Conservation (phyloP, 2,329 filamentous ascomycete species). For the Ascochyta lentis region DNA sequence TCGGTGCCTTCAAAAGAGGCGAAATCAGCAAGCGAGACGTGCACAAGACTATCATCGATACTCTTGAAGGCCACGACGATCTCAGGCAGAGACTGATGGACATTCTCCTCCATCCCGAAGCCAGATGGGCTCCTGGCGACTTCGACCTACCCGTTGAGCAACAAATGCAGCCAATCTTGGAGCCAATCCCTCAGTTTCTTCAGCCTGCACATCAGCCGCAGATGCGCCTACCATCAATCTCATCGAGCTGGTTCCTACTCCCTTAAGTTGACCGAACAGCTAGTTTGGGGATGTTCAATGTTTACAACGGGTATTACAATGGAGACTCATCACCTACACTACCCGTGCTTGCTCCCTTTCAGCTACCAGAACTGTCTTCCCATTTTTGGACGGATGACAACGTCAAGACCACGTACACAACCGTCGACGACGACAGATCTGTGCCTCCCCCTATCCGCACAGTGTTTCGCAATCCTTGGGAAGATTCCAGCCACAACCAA, state of each 20-base stretch:
- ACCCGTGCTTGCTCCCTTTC: neutral
- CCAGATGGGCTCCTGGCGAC: slow-evolving; percentile 29
- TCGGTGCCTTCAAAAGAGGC: slow-evolving; percentile 26
- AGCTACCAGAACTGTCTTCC: neutral
- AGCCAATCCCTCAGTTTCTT: slow-evolving; percentile 28
- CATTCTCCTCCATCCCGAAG: slow-evolving; percentile 33
- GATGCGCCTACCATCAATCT: slow-evolving; percentile 25
- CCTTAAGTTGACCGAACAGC: neutral
- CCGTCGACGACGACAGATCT: neutral
- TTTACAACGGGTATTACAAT: neutral
- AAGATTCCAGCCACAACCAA: neutral
- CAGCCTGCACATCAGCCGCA: slow-evolving; percentile 36
- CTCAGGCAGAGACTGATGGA: slow-evolving; percentile 32
- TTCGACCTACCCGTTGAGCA: slow-evolving; percentile 19
- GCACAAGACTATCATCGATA: slow-evolving; percentile 23
- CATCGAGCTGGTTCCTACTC: slow-evolving; percentile 19
- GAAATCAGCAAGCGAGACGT: slow-evolving; percentile 32
- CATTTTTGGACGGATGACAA: neutral
- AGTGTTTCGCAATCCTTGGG: slow-evolving; percentile 8
- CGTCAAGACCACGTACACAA: neutral
- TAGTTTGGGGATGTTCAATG: neutral
- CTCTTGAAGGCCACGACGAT: slow-evolving; percentile 26
- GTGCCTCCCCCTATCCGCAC: neutral
- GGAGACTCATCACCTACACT: neutral
- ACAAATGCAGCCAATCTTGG: neutral